A percentile compares a stretch with the other conserved stretches of the same genome.
Evolutionary conservation across 2,329 filamentous ascomycete genomes (phyloP).

Genomic region (Pseudogymnoascus pannorum): DNA sequence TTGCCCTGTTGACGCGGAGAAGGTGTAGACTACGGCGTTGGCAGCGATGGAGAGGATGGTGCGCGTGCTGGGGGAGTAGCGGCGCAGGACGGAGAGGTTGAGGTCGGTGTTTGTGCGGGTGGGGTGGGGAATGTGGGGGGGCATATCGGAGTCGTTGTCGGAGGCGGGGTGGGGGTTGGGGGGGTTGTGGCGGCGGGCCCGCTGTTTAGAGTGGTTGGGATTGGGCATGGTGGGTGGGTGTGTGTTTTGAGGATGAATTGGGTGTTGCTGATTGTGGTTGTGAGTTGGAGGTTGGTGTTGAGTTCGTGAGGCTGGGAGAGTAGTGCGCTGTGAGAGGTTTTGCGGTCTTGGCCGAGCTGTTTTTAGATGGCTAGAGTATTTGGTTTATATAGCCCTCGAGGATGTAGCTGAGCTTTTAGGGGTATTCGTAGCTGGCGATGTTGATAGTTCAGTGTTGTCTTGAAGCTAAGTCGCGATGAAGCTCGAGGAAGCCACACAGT

Average conservation of each 20-base stretch:
- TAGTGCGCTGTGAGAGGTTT: neutral
- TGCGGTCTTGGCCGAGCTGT: neutral
- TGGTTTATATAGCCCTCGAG: neutral
- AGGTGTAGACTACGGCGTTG: constrained; percentile 80
- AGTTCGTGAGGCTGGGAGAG: neutral
- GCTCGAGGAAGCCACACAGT: neutral
- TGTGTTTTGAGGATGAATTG: neutral
- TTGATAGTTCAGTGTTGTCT: neutral
- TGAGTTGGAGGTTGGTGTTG: neutral
- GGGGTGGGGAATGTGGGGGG: constrained; percentile 32
- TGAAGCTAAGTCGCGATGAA: neutral
- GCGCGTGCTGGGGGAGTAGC: constrained; percentile 68
- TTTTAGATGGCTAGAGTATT: neutral
- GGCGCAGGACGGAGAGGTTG: constrained; percentile 76
- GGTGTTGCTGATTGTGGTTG: neutral
- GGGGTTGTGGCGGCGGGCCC: constrained; percentile 31
- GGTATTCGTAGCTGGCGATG: neutral
- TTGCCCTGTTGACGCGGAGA: constrained; percentile 52
- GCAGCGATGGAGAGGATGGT: constrained; percentile 73
- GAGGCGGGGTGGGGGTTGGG: constrained; percentile 34
- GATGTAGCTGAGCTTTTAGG: neutral
- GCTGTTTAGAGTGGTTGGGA: constrained; percentile 12
- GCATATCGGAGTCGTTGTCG: constrained; percentile 45
- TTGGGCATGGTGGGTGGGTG: neutral
- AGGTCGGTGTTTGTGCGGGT: constrained; percentile 71